phyloP scores from a whole-genome alignment of 78 protist genomes.

The Chrysochromulina tobinii region DNA sequence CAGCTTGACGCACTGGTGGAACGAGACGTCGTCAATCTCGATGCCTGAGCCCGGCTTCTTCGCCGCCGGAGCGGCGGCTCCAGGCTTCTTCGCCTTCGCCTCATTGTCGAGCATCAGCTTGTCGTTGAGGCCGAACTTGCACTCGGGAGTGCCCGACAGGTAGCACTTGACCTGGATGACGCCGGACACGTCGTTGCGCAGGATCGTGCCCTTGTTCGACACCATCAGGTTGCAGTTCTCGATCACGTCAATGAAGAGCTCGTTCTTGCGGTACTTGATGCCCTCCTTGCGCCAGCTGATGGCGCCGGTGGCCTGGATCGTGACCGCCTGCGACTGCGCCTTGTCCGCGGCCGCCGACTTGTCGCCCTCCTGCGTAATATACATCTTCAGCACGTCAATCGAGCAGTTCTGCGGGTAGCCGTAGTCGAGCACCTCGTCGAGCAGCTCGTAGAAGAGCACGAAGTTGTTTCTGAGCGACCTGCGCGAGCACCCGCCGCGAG shows the following conservation, averaged over 20 bases:
- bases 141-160: constrained; percentile 99
- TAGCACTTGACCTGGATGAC: constrained; percentile 77
- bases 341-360: not conserved
- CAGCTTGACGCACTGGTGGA: constrained; percentile 97
- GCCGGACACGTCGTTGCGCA: constrained; percentile 92
- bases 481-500: no score
- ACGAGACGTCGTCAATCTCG: constrained; percentile 92
- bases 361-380: constrained; percentile 75
- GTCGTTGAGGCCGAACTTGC: constrained; percentile 86
- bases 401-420: constrained; percentile 82
- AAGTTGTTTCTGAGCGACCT: constrained; percentile 77
- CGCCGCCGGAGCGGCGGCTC: not conserved
- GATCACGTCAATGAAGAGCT: constrained; percentile 90
- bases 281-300: constrained; percentile 87
- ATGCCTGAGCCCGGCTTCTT: constrained; percentile 30
- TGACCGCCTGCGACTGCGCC: constrained; percentile 12
- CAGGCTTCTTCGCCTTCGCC: not conserved
- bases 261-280: constrained; percentile 84
- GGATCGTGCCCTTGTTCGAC: constrained; percentile 55
- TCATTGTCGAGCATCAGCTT: constrained; percentile 29
- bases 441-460: constrained; percentile 84
- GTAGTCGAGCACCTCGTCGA: constrained; percentile 92
- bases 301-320: constrained; percentile 90
- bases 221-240: constrained; percentile 73
- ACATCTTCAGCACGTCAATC: constrained; percentile 79